Conservation (phyloP, 2,329 filamentous ascomycete genomes). For the Emmonsia crescens region DNA sequence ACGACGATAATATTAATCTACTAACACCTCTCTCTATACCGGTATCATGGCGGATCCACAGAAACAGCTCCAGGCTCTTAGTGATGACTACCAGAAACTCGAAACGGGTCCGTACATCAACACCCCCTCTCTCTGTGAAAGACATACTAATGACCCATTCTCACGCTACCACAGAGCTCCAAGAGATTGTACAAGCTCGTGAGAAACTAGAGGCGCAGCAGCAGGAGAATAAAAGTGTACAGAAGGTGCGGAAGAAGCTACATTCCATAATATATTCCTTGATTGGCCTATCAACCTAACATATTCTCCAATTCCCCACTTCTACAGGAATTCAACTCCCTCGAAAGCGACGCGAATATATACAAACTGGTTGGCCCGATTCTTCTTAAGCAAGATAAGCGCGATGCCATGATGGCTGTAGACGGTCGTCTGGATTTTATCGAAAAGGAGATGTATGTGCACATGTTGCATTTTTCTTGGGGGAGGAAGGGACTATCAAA, state of each 20-base stretch:
- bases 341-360: constrained; percentile 75
- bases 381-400: constrained; percentile 84
- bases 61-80: constrained; percentile 67
- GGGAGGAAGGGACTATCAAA: background rate
- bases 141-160: background rate
- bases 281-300: background rate
- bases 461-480: background rate
- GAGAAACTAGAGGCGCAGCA: constrained; percentile 88
- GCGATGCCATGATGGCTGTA: constrained; percentile 81
- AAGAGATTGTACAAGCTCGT: constrained; percentile 61
- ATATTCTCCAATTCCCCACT: background rate
- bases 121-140: background rate
- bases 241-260: constrained; percentile 49
- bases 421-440: constrained; percentile 89
- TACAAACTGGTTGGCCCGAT: constrained; percentile 95
- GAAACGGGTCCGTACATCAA: constrained; percentile 55
- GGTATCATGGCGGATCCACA: constrained; percentile 58
- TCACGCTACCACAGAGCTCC: constrained; percentile 54
- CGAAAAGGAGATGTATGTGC: constrained; percentile 75
- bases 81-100: constrained; percentile 77
- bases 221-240: constrained; percentile 82
- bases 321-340: constrained; percentile 65
- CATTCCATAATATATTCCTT: background rate
- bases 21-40: background rate
- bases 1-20: background rate